A percentile compares a stretch with the other conserved stretches of the same genome.
These are phyloP conservation scores for Pulveroboletus sp. DNA, from an alignment of 768 basidiomycete genomes.

Conservation along the genomic window DNA sequence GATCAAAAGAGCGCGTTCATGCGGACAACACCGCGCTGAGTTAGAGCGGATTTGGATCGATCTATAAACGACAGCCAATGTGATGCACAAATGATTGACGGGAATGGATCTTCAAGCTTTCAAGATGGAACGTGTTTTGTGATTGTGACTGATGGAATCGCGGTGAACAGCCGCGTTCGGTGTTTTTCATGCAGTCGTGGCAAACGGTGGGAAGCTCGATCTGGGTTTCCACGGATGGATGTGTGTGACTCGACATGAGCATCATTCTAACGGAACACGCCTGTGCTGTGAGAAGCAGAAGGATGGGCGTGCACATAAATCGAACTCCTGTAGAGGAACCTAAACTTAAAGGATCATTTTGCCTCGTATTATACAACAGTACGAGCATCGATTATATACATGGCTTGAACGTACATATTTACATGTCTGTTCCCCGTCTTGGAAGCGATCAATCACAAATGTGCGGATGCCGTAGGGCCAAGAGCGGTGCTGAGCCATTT, in stretches of 20 bases:
- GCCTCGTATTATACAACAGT: background rate
- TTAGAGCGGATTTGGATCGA: slow-evolving; percentile 1
- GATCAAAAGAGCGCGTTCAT: background rate
- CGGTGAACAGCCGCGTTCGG: too few species aligned
- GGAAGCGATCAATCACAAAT: slow-evolving; percentile 5
- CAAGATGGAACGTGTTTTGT: background rate
- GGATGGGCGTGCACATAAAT: background rate
- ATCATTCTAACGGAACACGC: too few species aligned
- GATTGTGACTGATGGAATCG: background rate
- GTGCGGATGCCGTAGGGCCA: background rate
- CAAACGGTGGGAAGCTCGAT: background rate
- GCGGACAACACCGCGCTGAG: background rate
- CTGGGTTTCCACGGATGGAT: too few species aligned
- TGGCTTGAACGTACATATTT: background rate
- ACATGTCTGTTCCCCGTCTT: background rate
- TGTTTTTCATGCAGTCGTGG: too few species aligned
- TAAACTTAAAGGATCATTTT: too few species aligned
- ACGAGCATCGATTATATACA: too few species aligned
- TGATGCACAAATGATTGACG: background rate
- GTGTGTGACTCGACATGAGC: too few species aligned
- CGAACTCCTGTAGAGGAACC: background rate
- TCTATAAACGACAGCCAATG: background rate
- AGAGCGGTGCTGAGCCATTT: slow-evolving; percentile 39
- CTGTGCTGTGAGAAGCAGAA: background rate
- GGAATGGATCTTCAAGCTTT: too few species aligned